Conservation (phyloP, 2,329 filamentous ascomycete species). For the Ceratocystis destructans region DNA sequence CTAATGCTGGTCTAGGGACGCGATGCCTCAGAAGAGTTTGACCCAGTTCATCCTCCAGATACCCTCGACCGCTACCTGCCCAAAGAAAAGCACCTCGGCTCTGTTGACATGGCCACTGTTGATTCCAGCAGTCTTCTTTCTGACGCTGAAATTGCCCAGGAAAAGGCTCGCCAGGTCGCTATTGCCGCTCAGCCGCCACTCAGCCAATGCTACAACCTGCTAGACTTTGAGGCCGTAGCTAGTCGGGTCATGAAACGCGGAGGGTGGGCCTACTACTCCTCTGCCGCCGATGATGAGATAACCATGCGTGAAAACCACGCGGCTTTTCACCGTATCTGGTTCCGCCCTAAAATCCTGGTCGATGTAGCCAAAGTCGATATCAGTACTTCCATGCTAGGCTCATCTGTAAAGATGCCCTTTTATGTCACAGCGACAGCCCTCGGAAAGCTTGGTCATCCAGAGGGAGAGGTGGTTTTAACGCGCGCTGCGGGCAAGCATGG, state of each 20-base stretch:
- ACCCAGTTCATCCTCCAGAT: conserved; percentile 77
- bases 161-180: conserved; percentile 55
- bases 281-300: conserved; percentile 53
- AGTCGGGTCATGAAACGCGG: conserved; percentile 85
- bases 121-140: conserved; percentile 33
- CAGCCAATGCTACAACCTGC: conserved; percentile 80
- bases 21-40: conserved; percentile 84
- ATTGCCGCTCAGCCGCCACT: conserved; percentile 63
- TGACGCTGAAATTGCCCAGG: conserved; percentile 51
- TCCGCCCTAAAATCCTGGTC: conserved; percentile 75
- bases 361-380: conserved; percentile 81
- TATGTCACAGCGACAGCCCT: conserved; percentile 94
- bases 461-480: conserved; percentile 87
- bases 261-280: conserved; percentile 96
- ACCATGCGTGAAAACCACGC: conserved; percentile 91
- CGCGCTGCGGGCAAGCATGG: conserved; percentile 71
- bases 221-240: conserved; percentile 93
- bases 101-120: conserved; percentile 76
- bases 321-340: conserved; percentile 95
- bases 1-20: conserved; percentile 44
- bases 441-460: conserved; percentile 84
- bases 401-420: conserved; percentile 71
- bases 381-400: conserved; percentile 85
- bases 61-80: conserved; percentile 77
- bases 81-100: conserved; percentile 72